Base-by-base conservation (phyloP, 306 rosid species). In the Citrullus mucosospermus region DNA sequence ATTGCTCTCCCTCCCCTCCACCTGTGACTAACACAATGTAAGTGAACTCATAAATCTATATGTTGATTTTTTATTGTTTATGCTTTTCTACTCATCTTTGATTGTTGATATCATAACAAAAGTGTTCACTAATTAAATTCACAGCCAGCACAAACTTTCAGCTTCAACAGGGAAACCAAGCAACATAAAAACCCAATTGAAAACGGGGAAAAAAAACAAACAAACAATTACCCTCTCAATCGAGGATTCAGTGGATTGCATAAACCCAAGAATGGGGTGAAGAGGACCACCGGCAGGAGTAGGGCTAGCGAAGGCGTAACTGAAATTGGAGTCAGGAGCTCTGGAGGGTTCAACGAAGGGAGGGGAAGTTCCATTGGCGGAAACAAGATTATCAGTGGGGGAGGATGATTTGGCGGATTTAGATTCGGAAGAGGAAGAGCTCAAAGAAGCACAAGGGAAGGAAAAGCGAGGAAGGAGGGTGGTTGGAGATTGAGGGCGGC, bases 171-270 rank as follows among this genome's bases (percentile, higher is more conserved):
- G 41, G 30, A 53, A n/a, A 25, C 69, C 3, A 62, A 70, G 1
- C 9, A 44, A 20, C 16, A 41, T 15, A 70, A 9, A 34, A 50
- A 22, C 38, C 44, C 3, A 30, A 77, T 13, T 46, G 51, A 44
- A 36, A 14, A 56, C 22, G 22, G 22, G 22, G 22, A 0, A 22
- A 75, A 16, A 25, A 5, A 34, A 39, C 51, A 38, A 61, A 60
- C 28, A 17, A 55, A 56, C 12, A 53, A 72, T 78, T 81, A 96
- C 98, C 96, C 89, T 96, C 86, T 96, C 99, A 50, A 96, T 87
- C 65, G 85, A 17, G 63, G 99, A 88, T 79, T 96, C 99, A 4
- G 97, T 78, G 74, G 92, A 80, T 44, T 81, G 89, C 79, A 91
- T 6, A 30, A 92, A 20, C 73, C 87, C 83, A 66, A 81, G 13